Base-by-base conservation (phyloP, 179 eudicot genomes). In the Carnegiea gigantea region DNA sequence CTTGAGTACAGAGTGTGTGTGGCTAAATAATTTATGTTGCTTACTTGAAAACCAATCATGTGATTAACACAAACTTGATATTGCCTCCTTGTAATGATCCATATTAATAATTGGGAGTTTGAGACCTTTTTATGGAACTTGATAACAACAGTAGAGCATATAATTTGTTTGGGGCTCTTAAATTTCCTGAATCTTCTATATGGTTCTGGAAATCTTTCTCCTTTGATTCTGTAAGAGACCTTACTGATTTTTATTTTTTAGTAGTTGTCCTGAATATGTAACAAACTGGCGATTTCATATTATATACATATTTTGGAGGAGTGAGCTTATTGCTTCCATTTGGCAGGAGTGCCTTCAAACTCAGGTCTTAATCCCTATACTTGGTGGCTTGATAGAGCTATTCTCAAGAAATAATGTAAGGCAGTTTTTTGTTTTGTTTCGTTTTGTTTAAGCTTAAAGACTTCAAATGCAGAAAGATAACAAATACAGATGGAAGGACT, bases 351-450 rank as follows among this genome's bases (percentile, higher is more conserved):
- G 80, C 70, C 36, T 57, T 43, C 95, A 91, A 83, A 95, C 98
- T 78, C 90, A 84, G 76, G 93, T 93, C 82, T 84, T 95, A 77
- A 87, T 95, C 82, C 98, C 98, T 36, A 91, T 93, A 74, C 59
- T 77, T 38, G 94, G 92, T 46, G 96, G 96, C 24, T 84, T 95
- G 46, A 87, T 95, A 54, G 98, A 95, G 89, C 93, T 95, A 79
- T 92, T 85, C 78, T 84, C 90, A 46, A 54, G 86, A 60, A 89
- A 93, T 76, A 83, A 82, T 38, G 98, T 93, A 88, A 90, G 21
- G 53, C 33, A 57, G 2, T 77, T 36, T 26, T 18, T 20, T 15
- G 1, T 68, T 14, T 44, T 46, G 3, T 59, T 30, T 40, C 8
- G 57, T 51, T 38, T 11, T 1, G 57, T 49, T 43, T 13, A 33